Evolutionary conservation across 139 green algal species (phyloP).

Genomic region (Tetradesmus lagerheimii): DNA sequence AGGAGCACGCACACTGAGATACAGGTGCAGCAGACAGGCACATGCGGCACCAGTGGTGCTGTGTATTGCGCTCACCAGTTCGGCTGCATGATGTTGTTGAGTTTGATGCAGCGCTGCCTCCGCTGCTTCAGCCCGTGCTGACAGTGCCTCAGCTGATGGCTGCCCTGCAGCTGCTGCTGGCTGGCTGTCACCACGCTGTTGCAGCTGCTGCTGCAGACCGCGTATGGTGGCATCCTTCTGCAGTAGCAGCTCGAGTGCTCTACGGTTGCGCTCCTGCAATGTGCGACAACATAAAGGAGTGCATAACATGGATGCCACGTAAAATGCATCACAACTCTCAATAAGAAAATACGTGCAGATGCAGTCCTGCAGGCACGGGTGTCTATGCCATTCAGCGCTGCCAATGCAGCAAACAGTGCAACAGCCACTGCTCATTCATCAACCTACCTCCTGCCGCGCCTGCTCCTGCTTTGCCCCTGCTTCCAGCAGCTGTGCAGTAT

Average conservation of each 20-base stretch:
- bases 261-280: constrained; percentile 43
- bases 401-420: background rate
- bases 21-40: background rate
- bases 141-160: background rate
- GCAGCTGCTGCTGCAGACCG: constrained; percentile 49
- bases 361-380: background rate
- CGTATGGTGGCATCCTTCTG: constrained; percentile 55
- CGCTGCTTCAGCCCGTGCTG: constrained; percentile 7
- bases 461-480: constrained; percentile 54
- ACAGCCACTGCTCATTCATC: background rate
- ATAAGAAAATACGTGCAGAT: background rate
- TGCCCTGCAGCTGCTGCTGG: background rate
- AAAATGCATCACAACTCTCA: background rate
- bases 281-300: background rate
- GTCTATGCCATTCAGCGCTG: background rate
- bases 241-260: constrained; percentile 63
- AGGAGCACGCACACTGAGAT: too few species aligned
- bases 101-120: constrained; percentile 15
- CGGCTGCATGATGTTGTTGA: constrained; percentile 8
- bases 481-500: constrained; percentile 49
- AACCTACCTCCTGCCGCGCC: constrained; percentile 29
- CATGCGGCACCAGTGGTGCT: background rate
- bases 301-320: background rate
- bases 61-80: background rate
- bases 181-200: background rate